These are phyloP conservation scores for Trichoderma afroharzianum DNA, from an alignment of 2,329 filamentous ascomycete species.

Conservation along the genomic window DNA sequence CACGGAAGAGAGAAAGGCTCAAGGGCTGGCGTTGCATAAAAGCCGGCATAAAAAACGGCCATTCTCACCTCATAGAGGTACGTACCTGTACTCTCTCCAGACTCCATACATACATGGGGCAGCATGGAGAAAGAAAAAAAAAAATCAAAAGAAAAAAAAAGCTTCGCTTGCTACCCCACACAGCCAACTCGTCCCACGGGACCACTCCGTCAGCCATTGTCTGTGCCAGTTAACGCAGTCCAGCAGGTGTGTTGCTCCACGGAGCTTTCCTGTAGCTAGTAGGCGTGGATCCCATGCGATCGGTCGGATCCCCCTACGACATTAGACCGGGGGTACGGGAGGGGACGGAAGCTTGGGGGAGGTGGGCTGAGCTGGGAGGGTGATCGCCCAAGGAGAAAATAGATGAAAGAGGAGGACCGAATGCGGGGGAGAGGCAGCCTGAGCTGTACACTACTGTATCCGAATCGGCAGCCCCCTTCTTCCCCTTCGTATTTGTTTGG, in stretches of 20 bases:
- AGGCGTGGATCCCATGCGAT: slow-evolving; percentile 19
- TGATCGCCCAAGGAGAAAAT: slow-evolving; percentile 13
- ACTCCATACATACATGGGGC: background rate
- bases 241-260: slow-evolving; percentile 11
- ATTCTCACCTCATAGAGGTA: background rate
- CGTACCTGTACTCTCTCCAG: background rate
- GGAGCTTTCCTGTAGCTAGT: slow-evolving; percentile 14
- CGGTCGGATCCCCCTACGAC: slow-evolving; percentile 16
- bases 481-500: background rate
- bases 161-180: slow-evolving; percentile 14
- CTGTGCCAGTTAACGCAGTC: slow-evolving; percentile 4
- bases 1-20: slow-evolving; percentile 9
- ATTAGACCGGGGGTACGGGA: slow-evolving; percentile 17
- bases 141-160: background rate
- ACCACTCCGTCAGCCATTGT: slow-evolving; percentile 14
- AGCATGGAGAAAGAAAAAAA: background rate
- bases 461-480: background rate
- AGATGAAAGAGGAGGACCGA: background rate
- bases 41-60: slow-evolving; percentile 1
- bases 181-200: slow-evolving; percentile 9
- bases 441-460: background rate
- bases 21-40: background rate
- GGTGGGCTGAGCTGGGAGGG: slow-evolving; percentile 16
- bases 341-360: slow-evolving; percentile 18
- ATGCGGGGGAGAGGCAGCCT: slow-evolving; percentile 10